Conservation (phyloP, 2,329 filamentous ascomycete species). For the Aspergillus fijiensis region DNA sequence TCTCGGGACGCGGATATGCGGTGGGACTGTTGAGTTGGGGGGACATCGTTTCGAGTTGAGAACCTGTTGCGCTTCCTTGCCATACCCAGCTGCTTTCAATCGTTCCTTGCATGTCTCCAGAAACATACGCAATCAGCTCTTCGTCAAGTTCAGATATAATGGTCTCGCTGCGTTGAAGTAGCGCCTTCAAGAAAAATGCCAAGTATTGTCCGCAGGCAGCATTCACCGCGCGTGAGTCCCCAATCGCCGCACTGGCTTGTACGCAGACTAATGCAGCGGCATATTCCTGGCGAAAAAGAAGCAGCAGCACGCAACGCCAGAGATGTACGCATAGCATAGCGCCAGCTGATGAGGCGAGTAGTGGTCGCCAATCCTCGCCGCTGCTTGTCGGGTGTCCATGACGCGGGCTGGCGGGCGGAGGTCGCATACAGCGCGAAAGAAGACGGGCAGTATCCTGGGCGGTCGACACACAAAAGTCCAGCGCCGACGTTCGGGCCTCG, state of each 20-base stretch:
- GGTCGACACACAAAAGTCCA: conserved; percentile 73
- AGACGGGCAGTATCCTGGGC: conserved; percentile 77
- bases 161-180: conserved; percentile 51
- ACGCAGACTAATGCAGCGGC: conserved; percentile 71
- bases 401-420: conserved; percentile 17
- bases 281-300: conserved; percentile 73
- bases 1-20: conserved; percentile 14
- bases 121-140: conserved; percentile 82
- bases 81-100: conserved; percentile 80
- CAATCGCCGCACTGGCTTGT: conserved; percentile 68
- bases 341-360: conserved; percentile 66
- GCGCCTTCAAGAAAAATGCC: conserved; percentile 71
- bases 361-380: conserved; percentile 19
- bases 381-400: background rate
- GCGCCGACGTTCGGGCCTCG: conserved; percentile 66
- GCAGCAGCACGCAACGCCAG: conserved; percentile 80
- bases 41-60: conserved; percentile 33
- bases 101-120: conserved; percentile 81
- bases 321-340: conserved; percentile 78
- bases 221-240: conserved; percentile 69
- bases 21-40: conserved; percentile 18
- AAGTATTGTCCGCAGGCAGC: conserved; percentile 77
- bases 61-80: conserved; percentile 59
- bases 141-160: conserved; percentile 66
- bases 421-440: conserved; percentile 64